These are phyloP conservation scores for Fusarium drepaniforme DNA, from an alignment of 2,329 filamentous ascomycete species.

Conservation along the genomic window DNA sequence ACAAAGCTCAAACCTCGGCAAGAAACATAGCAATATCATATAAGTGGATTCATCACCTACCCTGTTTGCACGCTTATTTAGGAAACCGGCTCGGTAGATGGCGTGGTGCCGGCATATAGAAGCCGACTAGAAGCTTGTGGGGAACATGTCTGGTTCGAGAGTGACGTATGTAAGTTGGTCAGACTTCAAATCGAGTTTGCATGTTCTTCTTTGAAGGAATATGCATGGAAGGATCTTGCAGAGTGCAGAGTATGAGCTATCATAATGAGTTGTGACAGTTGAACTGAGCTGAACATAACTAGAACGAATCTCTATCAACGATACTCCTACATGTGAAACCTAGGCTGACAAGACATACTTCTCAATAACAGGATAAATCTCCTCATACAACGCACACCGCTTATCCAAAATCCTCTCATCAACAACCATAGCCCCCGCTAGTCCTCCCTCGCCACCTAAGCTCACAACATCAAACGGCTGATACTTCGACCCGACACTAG, in stretches of 20 bases:
- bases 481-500: conserved; percentile 35
- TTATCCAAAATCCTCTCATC: conserved; percentile 34
- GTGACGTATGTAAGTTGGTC: background rate
- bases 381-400: conserved; percentile 35
- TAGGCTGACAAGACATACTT: conserved; percentile 11
- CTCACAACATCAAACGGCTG: conserved; percentile 35
- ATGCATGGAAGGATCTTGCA: background rate
- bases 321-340: background rate
- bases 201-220: background rate
- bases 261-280: background rate
- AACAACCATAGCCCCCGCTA: conserved; percentile 25
- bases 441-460: conserved; percentile 30
- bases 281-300: background rate
- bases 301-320: background rate
- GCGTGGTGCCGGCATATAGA: background rate
- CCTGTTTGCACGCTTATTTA: conserved; percentile 5
- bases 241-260: background rate
- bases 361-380: conserved; percentile 32
- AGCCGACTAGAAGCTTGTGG: conserved; percentile 15
- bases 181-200: background rate
- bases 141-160: background rate
- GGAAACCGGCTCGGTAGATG: conserved; percentile 12
- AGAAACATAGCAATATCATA: background rate
- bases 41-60: background rate
- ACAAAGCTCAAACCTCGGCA: background rate